Evolutionary conservation across 2,329 filamentous ascomycete species (phyloP), one percentile per base, ranked within the genome.

Genomic region (Trichoderma atroviride): DNA sequence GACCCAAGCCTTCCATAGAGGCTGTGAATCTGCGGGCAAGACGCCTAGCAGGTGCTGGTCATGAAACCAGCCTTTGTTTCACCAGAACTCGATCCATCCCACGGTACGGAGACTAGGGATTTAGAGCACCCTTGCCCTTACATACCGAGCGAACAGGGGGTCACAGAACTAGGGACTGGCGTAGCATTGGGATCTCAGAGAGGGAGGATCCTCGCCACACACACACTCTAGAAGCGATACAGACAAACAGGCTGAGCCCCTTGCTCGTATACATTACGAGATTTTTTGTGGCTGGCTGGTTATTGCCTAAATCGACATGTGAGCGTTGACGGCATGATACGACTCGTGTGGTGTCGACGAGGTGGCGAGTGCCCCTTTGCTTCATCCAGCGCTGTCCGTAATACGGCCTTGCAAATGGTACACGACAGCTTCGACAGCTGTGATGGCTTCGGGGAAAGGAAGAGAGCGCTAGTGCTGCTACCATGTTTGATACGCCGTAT

Each of bases 11-110:
- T 29, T 14, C 57, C 24, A 24, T 59, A 40, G 27, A n/a, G 33
- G 33, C 50, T 31, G 60, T 53, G 47, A 47, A 63, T 53, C 2
- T 33, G n/a, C 37, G 13, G 35, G 57, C 61, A 59, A 60, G 59
- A 69, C 47, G 47, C 37, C 57, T 52, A 53, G 31, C 24, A 60
- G 43, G 35, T 62, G 40, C 33, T 66, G 57, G 62, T 37, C 64
- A 63, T 71, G 70, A 71, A 71, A 71, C 70, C 43, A 67, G 59
- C 47, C 56, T 47, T 37, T 66, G 70, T 71, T 71, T 71, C 70
- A 71, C 70, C 35, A 69, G n/a, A 52, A 14, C 29, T 29, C 52
- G 69, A 61, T 58, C 50, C 29, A 56, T 47, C 65, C 65, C 70
- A 60, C 70, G 53, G 52, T 27, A 63, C 56, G 52, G 60, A 58